Conservation (phyloP, 75 land plant genomes). For the Azolla pinnata region DNA sequence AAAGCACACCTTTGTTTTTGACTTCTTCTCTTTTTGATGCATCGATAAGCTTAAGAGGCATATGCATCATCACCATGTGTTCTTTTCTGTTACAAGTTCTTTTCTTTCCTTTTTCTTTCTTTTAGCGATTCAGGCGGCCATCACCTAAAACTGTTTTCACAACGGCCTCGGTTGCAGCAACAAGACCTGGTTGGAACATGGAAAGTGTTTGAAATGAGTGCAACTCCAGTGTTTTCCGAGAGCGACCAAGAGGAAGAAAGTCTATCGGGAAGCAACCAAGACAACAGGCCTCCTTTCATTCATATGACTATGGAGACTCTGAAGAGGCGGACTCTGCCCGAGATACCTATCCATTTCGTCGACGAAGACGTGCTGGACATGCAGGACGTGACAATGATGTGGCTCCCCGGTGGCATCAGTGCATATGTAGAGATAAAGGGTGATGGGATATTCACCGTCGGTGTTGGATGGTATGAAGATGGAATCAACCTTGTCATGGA, state of each 20-base stretch:
- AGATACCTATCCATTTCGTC: constrained; percentile 40
- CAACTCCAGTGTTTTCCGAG: constrained; percentile 47
- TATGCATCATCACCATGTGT: too few relatives aligned
- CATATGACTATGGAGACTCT: constrained; percentile 63
- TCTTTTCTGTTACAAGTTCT: constrained; percentile 1
- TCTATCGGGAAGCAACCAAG: constrained; percentile 19
- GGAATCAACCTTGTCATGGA: constrained; percentile 91
- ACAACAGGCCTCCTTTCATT: constrained; percentile 39
- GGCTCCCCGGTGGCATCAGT: constrained; percentile 87
- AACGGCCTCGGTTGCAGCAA: constrained; percentile 47
- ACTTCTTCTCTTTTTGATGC: too few relatives aligned
- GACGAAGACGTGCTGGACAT: constrained; percentile 65
- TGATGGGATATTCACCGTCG: constrained; percentile 69
- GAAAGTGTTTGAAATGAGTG: constrained; percentile 92
- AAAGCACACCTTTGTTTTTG: too few relatives aligned
- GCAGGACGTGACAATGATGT: constrained; percentile 69
- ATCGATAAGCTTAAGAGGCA: too few relatives aligned
- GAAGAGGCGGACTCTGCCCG: constrained; percentile 67
- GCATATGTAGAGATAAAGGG: constrained; percentile 70
- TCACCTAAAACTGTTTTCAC: constrained; percentile 55
- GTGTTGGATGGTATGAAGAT: constrained; percentile 90
- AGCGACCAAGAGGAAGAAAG: constrained; percentile 14
- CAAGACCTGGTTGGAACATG: constrained; percentile 75
- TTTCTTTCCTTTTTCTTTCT: constrained; percentile 6
- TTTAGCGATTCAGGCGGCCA: constrained; percentile 20